Evolutionary conservation across 2,329 filamentous ascomycete genomes (phyloP), one percentile per base, ranked within the genome.

Genomic region (Aspergillus vadensis): DNA sequence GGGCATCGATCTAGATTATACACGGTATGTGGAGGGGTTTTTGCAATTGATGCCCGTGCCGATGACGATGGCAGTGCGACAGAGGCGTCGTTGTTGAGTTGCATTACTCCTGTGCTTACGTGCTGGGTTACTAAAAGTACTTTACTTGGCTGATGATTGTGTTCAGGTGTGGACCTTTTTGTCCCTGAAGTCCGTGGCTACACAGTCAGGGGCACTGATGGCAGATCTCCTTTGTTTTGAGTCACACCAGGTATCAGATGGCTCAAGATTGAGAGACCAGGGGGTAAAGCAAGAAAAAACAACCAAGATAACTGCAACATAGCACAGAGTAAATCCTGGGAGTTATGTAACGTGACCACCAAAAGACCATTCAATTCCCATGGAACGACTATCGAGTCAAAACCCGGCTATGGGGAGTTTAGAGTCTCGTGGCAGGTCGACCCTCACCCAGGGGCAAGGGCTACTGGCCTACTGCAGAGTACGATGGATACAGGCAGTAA

Each of bases 371-470:
- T 21, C n/a, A 44, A 44, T 5, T 44, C 19, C 41, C 41, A 44
- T 44, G 41, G 41, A 50, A 50, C n/a, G 25, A 50, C 30, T 36
- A 14, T 36, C 32, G 47, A 50, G 47, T 50, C 47, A 50, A n/a
- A 27, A 32, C 15, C 23, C 10, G 25, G n/a, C 25, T 15, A 55
- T 17, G 25, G 53, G 25, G 41, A 14, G 39, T 55, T 44, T 44
- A 36, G 25, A 55, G 39, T 43, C 30, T 30, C 8, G 10, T 30
- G 41, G 53, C 53, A 55, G 47, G 47, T 30, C 23, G 44, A 44
- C 41, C 41, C 41, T 44, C 41, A 6, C 44, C 44, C 52, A 55
- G 38, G 52, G 52, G 52, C 52, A 32, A 36, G n/a, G 23, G 10
- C 7, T 23, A n/a, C 32, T 36, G 32, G 25, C 7, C 30, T 32